These are phyloP conservation scores for Epichloe uncinata DNA, from an alignment of 2,329 filamentous ascomycete species.

Conservation along the genomic window DNA sequence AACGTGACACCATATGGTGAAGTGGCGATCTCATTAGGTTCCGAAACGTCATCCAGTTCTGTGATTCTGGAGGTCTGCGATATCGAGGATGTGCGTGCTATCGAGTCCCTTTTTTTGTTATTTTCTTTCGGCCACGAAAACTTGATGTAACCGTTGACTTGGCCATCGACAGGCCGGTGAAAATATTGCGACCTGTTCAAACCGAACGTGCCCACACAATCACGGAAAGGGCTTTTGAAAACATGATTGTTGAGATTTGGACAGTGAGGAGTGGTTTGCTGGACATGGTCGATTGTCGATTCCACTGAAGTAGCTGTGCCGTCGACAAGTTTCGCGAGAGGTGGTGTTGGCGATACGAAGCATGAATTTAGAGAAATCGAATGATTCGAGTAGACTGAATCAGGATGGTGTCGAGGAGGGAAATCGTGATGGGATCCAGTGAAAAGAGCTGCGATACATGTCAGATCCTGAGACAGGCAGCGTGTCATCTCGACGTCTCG, in stretches of 20 bases:
- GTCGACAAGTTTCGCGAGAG: not conserved
- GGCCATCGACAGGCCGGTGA: constrained; percentile 18
- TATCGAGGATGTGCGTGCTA: not conserved
- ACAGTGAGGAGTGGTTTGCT: not conserved
- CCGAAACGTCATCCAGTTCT: not conserved
- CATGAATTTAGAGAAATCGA: not conserved
- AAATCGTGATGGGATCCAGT: constrained; percentile 9
- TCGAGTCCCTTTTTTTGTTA: not conserved
- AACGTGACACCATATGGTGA: not conserved
- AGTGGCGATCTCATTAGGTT: not conserved
- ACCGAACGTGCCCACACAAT: constrained; percentile 17
- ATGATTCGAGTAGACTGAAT: not conserved
- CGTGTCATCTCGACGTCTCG: constrained; percentile 13
- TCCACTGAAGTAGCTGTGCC: not conserved
- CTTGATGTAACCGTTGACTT: constrained; percentile 26
- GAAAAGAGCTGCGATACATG: constrained; percentile 14
- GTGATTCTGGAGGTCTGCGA: not conserved
- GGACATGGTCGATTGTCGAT: not conserved
- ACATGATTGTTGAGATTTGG: not conserved
- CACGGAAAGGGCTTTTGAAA: constrained; percentile 20
- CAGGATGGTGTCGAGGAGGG: not conserved
- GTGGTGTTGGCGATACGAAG: not conserved
- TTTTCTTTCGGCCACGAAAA: constrained; percentile 20
- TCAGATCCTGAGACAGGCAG: constrained; percentile 16
- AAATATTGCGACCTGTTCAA: constrained; percentile 13